Percentiles rank a stretch among this genome's conserved stretches.
Conservation (phyloP, 768 basidiomycete species). For the Boletus insuetus region DNA sequence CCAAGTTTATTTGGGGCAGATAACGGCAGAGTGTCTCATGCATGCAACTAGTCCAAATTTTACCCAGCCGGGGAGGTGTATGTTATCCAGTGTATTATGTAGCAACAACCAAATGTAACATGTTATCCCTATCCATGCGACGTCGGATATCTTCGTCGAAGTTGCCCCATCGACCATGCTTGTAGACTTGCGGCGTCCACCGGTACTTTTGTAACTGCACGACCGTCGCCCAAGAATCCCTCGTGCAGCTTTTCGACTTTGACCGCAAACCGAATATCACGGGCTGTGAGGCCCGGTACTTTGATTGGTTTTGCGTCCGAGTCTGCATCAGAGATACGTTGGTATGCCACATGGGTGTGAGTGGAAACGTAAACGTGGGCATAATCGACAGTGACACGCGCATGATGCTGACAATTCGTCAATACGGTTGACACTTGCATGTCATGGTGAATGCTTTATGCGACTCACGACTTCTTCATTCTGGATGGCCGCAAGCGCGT, state of each 20-base stretch:
- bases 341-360: slow-evolving; percentile 30
- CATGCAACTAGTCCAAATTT: not conserved
- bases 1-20: slow-evolving; percentile 31
- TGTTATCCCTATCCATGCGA: not conserved
- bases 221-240: slow-evolving; percentile 20
- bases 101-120: not conserved
- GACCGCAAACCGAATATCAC: slow-evolving; percentile 50
- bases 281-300: slow-evolving; percentile 45
- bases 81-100: slow-evolving; percentile 4
- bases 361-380: slow-evolving; percentile 19
- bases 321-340: slow-evolving; percentile 3
- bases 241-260: slow-evolving; percentile 38
- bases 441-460: not conserved
- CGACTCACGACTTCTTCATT: slow-evolving; percentile 32
- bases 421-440: not conserved
- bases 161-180: slow-evolving; percentile 24
- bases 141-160: slow-evolving; percentile 21
- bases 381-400: slow-evolving; percentile 28
- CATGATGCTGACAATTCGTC: slow-evolving; percentile 27
- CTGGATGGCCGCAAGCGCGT: slow-evolving; percentile 25
- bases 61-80: slow-evolving; percentile 3
- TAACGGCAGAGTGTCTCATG: not conserved
- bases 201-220: slow-evolving; percentile 23
- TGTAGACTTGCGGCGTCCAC: slow-evolving; percentile 6
- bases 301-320: slow-evolving; percentile 10